Conservation (phyloP, 169 alveolate species). For the Eimeria mitis region DNA sequence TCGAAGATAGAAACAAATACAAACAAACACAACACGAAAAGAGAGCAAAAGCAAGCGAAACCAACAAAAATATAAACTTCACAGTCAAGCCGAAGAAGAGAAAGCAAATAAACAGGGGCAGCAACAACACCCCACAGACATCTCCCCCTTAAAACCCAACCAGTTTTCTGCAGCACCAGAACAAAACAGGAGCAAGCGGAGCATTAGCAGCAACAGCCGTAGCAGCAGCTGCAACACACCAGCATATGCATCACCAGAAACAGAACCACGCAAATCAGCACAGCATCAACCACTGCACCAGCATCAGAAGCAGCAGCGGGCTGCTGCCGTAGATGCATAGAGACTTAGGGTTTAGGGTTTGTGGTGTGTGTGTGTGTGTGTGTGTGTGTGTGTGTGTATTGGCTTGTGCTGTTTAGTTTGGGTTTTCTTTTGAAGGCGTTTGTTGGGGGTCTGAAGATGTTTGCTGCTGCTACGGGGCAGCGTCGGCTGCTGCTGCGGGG, state of each 20-base stretch:
- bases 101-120: too few relatives aligned
- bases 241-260: not conserved
- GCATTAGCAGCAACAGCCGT: too few relatives aligned
- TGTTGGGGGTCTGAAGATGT: not conserved
- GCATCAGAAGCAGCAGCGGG: not conserved
- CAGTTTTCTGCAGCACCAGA: not conserved
- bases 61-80: too few relatives aligned
- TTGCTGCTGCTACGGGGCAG: slow-evolving; percentile 41
- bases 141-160: not conserved
- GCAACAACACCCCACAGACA: not conserved
- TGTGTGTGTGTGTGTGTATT: not conserved
- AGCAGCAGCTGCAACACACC: too few relatives aligned
- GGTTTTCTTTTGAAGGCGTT: not conserved
- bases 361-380: too few relatives aligned
- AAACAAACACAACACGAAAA: not conserved
- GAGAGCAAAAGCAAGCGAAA: not conserved
- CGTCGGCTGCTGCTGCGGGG: slow-evolving; percentile 62
- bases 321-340: not conserved
- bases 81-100: too few relatives aligned
- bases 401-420: not conserved
- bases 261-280: not conserved
- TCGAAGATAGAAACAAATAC: not conserved
- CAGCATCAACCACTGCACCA: not conserved
- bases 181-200: not conserved
- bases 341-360: too few relatives aligned